Evolutionary conservation across 768 basidiomycete species (phyloP).

Genomic region (Hemileccinum rubropunctum): DNA sequence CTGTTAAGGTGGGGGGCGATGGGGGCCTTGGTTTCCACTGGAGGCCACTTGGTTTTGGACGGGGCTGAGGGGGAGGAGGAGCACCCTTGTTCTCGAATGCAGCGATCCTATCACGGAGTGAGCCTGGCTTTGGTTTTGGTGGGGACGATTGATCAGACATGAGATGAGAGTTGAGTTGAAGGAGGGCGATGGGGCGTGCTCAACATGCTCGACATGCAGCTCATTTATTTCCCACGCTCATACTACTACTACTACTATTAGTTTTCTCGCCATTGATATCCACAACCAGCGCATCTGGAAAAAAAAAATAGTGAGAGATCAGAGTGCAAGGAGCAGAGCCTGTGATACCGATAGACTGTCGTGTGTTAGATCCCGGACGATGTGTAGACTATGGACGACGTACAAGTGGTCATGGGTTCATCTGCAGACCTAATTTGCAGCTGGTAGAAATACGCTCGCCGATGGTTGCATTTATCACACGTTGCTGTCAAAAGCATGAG

Average conservation of each 20-base stretch:
- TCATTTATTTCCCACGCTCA: constrained; percentile 21
- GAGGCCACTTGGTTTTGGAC: constrained; percentile 60
- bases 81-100: constrained; percentile 72
- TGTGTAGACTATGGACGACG: constrained; percentile 2
- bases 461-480: constrained; percentile 79
- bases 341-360: constrained; percentile 59
- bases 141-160: constrained; percentile 64
- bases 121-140: constrained; percentile 67
- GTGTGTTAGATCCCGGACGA: constrained; percentile 2
- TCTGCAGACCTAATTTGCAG: constrained; percentile 93
- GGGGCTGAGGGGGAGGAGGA: constrained; percentile 29
- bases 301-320: no score
- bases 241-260: constrained; percentile 23
- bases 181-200: constrained; percentile 17
- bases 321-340: background rate
- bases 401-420: constrained; percentile 74
- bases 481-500: constrained; percentile 36
- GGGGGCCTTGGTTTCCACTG: constrained; percentile 70
- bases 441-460: constrained; percentile 91
- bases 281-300: constrained; percentile 58
- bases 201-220: constrained; percentile 11
- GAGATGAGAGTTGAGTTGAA: constrained; percentile 19
- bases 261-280: constrained; percentile 71
- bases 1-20: constrained; percentile 40
- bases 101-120: constrained; percentile 84